Evolutionary conservation across 192 early-diverging fungal species (phyloP).

Genomic region (Entomortierella lignicola): DNA sequence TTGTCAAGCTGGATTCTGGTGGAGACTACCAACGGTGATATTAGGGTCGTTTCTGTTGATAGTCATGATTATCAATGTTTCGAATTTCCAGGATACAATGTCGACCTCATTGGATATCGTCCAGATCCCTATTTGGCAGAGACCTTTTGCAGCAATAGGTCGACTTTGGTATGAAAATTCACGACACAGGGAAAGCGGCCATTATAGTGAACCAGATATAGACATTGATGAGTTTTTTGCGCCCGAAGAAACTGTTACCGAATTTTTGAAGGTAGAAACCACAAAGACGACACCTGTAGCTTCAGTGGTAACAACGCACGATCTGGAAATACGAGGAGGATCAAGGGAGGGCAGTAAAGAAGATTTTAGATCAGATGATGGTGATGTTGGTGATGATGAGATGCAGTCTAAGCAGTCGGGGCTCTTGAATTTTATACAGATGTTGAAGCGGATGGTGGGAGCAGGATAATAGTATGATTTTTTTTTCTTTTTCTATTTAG

Average conservation of each 20-base stretch:
- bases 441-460: slow-evolving; percentile 24
- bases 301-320: neutral
- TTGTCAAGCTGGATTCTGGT: slow-evolving; percentile 7
- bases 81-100: slow-evolving; percentile 38
- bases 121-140: slow-evolving; percentile 15
- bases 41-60: slow-evolving; percentile 12
- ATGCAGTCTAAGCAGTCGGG: neutral
- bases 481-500: too few relatives aligned
- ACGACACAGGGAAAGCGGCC: too few relatives aligned
- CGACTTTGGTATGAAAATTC: slow-evolving; percentile 22
- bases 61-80: slow-evolving; percentile 40
- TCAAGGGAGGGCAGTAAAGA: neutral
- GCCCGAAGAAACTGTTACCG: neutral
- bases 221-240: neutral
- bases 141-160: slow-evolving; percentile 18
- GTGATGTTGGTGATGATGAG: neutral
- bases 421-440: slow-evolving; percentile 8
- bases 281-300: neutral
- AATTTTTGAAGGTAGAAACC: neutral
- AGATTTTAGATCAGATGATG: slow-evolving; percentile 7
- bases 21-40: slow-evolving; percentile 22
- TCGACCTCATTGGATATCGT: slow-evolving; percentile 29
- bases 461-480: slow-evolving; percentile 2
- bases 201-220: neutral
- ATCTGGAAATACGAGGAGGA: neutral